A percentile compares a stretch with the other conserved stretches of the same genome.
Conservation (phyloP, 2,329 filamentous ascomycete genomes). For the Knoxdaviesia proteae region DNA sequence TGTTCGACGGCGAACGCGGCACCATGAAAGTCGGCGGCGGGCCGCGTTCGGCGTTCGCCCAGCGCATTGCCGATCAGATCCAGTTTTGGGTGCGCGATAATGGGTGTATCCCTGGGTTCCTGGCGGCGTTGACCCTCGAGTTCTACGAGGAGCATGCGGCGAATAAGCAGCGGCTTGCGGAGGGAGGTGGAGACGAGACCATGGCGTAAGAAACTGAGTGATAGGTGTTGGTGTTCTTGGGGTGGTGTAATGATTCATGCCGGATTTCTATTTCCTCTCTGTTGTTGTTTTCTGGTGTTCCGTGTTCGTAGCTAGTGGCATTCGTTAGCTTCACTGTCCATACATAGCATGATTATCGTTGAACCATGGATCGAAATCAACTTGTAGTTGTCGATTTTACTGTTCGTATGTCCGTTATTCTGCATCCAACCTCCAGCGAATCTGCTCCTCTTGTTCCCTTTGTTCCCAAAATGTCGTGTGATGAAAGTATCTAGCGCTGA, state of each 20-base stretch:
- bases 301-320: too few species aligned
- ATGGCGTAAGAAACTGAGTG: too few species aligned
- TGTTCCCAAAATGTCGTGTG: too few species aligned
- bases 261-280: not conserved
- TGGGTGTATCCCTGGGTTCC: slow-evolving; percentile 81
- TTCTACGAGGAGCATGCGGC: slow-evolving; percentile 57
- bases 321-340: too few species aligned
- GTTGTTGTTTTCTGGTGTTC: not conserved
- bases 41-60: slow-evolving; percentile 66
- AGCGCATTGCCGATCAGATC: slow-evolving; percentile 67
- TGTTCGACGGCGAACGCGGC: slow-evolving; percentile 83
- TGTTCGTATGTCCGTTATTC: too few species aligned
- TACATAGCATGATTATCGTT: too few species aligned
- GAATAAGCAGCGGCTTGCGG: slow-evolving; percentile 3
- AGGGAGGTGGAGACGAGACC: not conserved
- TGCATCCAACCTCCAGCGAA: too few species aligned
- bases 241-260: not conserved
- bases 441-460: too few species aligned
- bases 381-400: too few species aligned
- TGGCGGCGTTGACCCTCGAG: slow-evolving; percentile 78
- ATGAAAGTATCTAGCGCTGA: too few species aligned
- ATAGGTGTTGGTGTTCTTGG: too few species aligned
- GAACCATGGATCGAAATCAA: too few species aligned
- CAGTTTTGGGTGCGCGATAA: slow-evolving; percentile 91
- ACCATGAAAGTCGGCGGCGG: slow-evolving; percentile 97